A percentile compares a stretch with the other conserved stretches of the same genome.
phyloP scores from a whole-genome alignment of 805 yeast species.

The Candida palmyrensis region DNA sequence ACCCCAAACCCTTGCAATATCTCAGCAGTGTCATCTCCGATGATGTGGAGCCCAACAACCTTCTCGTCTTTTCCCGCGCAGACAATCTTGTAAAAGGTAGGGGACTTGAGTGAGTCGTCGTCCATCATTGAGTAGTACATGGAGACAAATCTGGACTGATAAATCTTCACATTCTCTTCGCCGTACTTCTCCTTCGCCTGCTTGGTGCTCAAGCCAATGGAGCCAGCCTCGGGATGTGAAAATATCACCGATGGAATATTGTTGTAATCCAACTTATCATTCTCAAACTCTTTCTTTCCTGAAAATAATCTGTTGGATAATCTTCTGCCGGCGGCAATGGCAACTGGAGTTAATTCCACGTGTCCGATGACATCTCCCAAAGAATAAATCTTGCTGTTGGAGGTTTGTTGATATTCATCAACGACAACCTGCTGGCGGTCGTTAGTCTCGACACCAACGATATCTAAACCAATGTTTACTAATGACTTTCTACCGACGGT shows the following conservation, averaged over 20 bases:
- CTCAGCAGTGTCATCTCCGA: constrained; percentile 89
- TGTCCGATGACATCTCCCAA: constrained; percentile 94
- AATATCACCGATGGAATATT: constrained; percentile 96
- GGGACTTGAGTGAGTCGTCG: constrained; percentile 62
- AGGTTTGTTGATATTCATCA: constrained; percentile 86
- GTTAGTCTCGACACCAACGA: constrained; percentile 65
- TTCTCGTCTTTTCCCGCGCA: constrained; percentile 79
- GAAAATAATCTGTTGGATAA: constrained; percentile 82
- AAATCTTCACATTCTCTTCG: constrained; percentile 70
- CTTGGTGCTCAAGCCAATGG: constrained; percentile 80
- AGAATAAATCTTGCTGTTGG: constrained; percentile 66
- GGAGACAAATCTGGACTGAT: constrained; percentile 77
- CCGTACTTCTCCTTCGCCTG: constrained; percentile 80
- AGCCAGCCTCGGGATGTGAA: constrained; percentile 96
- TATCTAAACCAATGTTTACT: constrained; percentile 68
- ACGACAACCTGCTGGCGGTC: constrained; percentile 60
- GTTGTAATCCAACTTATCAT: constrained; percentile 77
- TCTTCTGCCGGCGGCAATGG: constrained; percentile 96
- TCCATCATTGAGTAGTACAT: constrained; percentile 89
- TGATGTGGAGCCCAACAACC: constrained; percentile 91
- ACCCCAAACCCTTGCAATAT: constrained; percentile 98
- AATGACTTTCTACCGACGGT: constrained; percentile 87
- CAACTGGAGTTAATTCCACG: constrained; percentile 94
- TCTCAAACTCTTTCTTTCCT: constrained; percentile 65
- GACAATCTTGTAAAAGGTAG: constrained; percentile 81